Percentiles rank a stretch among this genome's conserved stretches.
These are phyloP conservation scores for Novymonas esmeraldas DNA, from an alignment of 208 protist genomes.

Conservation along the genomic window DNA sequence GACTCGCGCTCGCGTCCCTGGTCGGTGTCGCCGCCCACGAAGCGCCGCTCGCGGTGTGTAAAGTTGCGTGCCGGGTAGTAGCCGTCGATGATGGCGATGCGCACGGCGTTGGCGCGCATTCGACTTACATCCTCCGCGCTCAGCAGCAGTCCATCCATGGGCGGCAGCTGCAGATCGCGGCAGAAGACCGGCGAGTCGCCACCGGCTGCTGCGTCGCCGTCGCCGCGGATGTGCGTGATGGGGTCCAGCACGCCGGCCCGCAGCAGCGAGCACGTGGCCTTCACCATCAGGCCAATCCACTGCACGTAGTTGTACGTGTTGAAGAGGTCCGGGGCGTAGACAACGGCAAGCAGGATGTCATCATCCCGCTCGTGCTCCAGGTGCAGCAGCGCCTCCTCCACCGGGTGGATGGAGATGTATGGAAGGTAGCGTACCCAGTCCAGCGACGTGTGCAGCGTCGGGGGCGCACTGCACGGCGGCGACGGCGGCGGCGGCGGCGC, in stretches of 20 bases:
- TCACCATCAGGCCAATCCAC: conserved; percentile 41
- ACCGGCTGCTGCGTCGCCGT: conserved; percentile 11
- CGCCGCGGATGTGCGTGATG: conserved; percentile 11
- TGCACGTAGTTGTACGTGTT: conserved; percentile 56
- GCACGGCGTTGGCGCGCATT: conserved; percentile 23
- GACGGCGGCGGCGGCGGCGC: not conserved
- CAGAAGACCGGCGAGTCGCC: conserved; percentile 11
- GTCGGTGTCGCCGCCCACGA: conserved; percentile 12
- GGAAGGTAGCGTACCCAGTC: conserved; percentile 34
- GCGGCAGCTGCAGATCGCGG: conserved; percentile 6
- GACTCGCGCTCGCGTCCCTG: conserved; percentile 11
- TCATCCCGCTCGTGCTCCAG: conserved; percentile 11
- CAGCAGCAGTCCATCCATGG: conserved; percentile 11
- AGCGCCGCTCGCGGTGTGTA: conserved; percentile 6
- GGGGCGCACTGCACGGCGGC: conserved; percentile 1
- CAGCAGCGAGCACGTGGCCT: conserved; percentile 27
- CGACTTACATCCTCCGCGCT: conserved; percentile 6
- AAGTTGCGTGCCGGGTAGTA: conserved; percentile 36
- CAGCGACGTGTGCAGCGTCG: conserved; percentile 18
- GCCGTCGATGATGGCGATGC: conserved; percentile 36
- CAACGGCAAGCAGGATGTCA: conserved; percentile 31
- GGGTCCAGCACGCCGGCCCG: conserved; percentile 16
- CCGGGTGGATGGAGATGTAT: conserved; percentile 9
- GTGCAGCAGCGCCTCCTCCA: conserved; percentile 10
- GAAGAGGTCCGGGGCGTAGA: conserved; percentile 69